Conservation (phyloP, 1,139 yeast species). For the Taphrina flavorubra region DNA sequence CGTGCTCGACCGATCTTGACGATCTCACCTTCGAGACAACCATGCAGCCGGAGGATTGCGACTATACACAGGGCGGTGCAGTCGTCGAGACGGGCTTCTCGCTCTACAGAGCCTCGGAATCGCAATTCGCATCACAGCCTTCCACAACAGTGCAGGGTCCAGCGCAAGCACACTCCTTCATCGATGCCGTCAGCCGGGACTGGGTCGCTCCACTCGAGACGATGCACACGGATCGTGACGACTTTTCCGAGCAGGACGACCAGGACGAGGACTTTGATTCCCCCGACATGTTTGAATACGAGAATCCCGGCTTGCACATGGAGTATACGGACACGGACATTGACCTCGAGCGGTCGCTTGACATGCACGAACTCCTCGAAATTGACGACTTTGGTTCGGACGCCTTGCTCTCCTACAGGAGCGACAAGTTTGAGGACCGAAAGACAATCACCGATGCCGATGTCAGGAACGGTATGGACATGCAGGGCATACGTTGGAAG, state of each 20-base stretch:
- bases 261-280: conserved; percentile 26
- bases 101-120: neutral
- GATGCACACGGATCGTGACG: conserved; percentile 1
- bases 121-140: conserved; percentile 1
- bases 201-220: conserved; percentile 8
- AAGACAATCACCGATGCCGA: conserved; percentile 13
- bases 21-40: neutral
- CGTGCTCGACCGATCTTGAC: neutral
- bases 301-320: conserved; percentile 17
- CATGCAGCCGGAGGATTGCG: conserved; percentile 4
- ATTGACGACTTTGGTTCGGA: conserved; percentile 7
- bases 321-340: conserved; percentile 30
- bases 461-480: conserved; percentile 26
- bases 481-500: conserved; percentile 47
- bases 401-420: conserved; percentile 16
- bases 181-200: conserved; percentile 3
- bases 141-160: neutral
- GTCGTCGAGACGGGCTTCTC: conserved; percentile 8
- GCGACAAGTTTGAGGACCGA: conserved; percentile 20
- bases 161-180: neutral
- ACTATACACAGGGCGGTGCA: neutral
- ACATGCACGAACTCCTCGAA: conserved; percentile 23
- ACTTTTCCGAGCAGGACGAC: conserved; percentile 11
- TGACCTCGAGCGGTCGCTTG: conserved; percentile 29
- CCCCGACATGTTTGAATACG: conserved; percentile 30